These are phyloP conservation scores for Anisodus tanguticus DNA, from an alignment of 257 asterid species.

Conservation along the genomic window DNA sequence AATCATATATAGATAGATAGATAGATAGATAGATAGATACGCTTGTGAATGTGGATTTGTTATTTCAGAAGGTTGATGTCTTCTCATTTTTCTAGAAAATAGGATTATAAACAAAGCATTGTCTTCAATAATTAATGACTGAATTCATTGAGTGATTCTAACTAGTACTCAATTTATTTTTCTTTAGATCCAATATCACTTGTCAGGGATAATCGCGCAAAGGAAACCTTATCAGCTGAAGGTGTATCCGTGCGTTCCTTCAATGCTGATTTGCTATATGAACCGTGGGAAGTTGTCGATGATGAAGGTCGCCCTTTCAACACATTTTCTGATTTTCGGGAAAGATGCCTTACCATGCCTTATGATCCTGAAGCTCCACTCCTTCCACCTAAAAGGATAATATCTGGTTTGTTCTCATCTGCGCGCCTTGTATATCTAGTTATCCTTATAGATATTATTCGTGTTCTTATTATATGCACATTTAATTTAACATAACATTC, in stretches of 20 bases:
- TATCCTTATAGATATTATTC: neutral
- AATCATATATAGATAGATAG: neutral
- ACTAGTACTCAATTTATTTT: conserved; percentile 16
- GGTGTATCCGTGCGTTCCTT: conserved; percentile 73
- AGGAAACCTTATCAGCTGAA: conserved; percentile 73
- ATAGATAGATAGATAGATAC: no score
- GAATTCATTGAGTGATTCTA: neutral
- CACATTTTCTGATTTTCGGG: conserved; percentile 78
- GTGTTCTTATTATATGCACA: neutral
- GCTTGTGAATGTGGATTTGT: neutral
- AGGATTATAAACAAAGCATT: neutral
- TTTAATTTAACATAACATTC: neutral
- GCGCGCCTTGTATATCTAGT: neutral
- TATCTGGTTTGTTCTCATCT: conserved; percentile 59
- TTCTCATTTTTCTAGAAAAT: neutral
- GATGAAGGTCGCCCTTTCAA: conserved; percentile 67
- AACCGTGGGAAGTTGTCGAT: conserved; percentile 89
- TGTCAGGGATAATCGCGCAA: conserved; percentile 82
- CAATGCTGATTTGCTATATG: conserved; percentile 84
- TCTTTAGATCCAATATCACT: conserved; percentile 84
- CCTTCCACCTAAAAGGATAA: conserved; percentile 83
- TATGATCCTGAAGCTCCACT: conserved; percentile 90
- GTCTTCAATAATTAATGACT: neutral
- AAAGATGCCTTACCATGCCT: conserved; percentile 87
- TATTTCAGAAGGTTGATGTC: neutral